Percentiles rank a stretch among this genome's conserved stretches.
Conservation (phyloP, 768 basidiomycete genomes). For the Podaxis rugospora region DNA sequence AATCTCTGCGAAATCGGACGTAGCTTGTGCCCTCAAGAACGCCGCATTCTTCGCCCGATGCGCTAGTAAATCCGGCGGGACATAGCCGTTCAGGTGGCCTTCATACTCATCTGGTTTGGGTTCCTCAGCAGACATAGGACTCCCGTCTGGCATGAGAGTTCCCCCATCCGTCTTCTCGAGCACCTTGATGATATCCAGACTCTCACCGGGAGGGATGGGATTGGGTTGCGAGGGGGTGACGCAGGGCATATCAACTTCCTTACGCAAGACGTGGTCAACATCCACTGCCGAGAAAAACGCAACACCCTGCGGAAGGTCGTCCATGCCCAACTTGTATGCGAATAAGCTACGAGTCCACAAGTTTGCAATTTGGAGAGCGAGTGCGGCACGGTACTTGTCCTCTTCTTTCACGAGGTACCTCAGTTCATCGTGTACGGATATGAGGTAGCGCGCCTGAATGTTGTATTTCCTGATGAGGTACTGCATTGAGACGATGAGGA, state of each 20-base stretch:
- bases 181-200: conserved; percentile 62
- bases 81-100: conserved; percentile 46
- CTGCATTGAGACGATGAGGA: conserved; percentile 94
- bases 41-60: conserved; percentile 62
- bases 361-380: conserved; percentile 93
- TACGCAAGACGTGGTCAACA: conserved; percentile 83
- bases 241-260: conserved; percentile 96
- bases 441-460: conserved; percentile 88
- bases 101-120: conserved; percentile 12
- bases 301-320: conserved; percentile 91
- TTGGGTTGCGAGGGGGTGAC: conserved; percentile 87
- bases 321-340: conserved; percentile 91
- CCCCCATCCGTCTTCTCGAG: conserved; percentile 69
- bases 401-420: conserved; percentile 88
- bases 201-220: conserved; percentile 86
- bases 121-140: conserved; percentile 37
- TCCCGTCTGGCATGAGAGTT: conserved; percentile 57
- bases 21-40: conserved; percentile 77
- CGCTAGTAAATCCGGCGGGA: conserved; percentile 51
- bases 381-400: conserved; percentile 85
- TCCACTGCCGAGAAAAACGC: conserved; percentile 98
- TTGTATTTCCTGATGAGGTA: conserved; percentile 75
- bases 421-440: conserved; percentile 96
- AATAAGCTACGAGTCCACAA: conserved; percentile 93
- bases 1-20: conserved; percentile 65